phyloP scores from a whole-genome alignment of 495 filamentous ascomycete genomes.

The Annulohypoxylon bovei region DNA sequence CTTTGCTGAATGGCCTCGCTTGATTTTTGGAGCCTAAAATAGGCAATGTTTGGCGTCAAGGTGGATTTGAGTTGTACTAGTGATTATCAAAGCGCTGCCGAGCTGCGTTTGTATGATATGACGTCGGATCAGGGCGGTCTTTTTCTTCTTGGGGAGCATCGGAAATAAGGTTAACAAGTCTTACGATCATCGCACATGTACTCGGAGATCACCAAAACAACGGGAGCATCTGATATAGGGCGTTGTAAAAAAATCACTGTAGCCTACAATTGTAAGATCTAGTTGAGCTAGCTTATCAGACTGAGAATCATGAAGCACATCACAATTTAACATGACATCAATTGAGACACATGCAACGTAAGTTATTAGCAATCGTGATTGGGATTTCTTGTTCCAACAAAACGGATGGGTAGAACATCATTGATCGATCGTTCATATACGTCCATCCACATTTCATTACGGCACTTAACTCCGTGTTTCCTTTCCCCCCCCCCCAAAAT shows the following conservation, averaged over 20 bases:
- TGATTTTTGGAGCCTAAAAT: neutral
- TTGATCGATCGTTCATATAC: neutral
- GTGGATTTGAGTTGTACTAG: neutral
- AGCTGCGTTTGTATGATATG: constrained; percentile 24
- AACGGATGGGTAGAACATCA: neutral
- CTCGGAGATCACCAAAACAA: constrained; percentile 2
- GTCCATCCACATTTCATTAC: neutral
- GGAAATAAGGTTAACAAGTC: constrained; percentile 7
- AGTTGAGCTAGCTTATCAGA: constrained; percentile 5
- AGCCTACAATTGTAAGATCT: neutral
- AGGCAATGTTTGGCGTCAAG: neutral
- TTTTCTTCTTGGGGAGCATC: neutral
- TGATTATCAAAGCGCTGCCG: neutral
- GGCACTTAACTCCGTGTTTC: neutral
- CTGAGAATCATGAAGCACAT: neutral
- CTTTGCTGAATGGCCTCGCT: neutral
- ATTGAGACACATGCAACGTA: neutral
- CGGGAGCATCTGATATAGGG: neutral
- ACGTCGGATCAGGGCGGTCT: constrained; percentile 2
- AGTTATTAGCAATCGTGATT: neutral
- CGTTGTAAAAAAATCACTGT: neutral
- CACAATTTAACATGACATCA: neutral
- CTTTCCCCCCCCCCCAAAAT: neutral
- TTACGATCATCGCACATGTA: neutral
- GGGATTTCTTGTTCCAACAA: neutral